Conservation (phyloP, 2,329 filamentous ascomycete species). For the Hypoxylon sp. region DNA sequence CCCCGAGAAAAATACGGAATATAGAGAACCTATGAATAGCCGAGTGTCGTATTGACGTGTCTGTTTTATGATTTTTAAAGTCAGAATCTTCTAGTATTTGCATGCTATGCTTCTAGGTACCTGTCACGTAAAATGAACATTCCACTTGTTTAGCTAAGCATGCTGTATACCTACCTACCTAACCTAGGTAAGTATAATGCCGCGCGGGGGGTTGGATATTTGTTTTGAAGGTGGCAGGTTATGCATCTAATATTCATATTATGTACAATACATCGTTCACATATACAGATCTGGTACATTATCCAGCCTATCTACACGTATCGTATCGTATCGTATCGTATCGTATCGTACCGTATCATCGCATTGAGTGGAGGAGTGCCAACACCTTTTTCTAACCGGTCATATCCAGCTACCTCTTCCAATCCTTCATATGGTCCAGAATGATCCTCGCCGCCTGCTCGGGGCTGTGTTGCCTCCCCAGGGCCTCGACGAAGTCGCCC, state of each 20-base stretch:
- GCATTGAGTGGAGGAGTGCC: slow-evolving; percentile 26
- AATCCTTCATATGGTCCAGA: slow-evolving; percentile 81
- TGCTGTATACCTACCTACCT: background rate
- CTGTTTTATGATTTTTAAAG: background rate
- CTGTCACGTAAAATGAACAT: background rate
- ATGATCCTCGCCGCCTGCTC: slow-evolving; percentile 88
- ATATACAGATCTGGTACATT: slow-evolving; percentile 14
- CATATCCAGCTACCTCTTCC: slow-evolving; percentile 48
- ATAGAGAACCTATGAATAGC: background rate
- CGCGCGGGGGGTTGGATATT: background rate
- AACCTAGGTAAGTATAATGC: too few relatives aligned
- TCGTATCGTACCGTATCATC: slow-evolving; percentile 13
- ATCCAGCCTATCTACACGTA: slow-evolving; percentile 19
- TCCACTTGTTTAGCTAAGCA: background rate
- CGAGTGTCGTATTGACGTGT: background rate
- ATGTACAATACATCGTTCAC: background rate
- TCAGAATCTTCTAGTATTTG: background rate
- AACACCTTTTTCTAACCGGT: background rate
- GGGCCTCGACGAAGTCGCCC: slow-evolving; percentile 96
- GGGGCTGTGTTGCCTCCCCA: slow-evolving; percentile 93
- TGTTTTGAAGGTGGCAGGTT: background rate
- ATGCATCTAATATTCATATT: background rate
- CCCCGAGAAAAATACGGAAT: background rate
- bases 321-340: slow-evolving; percentile 9
- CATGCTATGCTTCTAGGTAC: background rate